Conservation (phyloP, 768 basidiomycete genomes). For the Tremella mesenterica region DNA sequence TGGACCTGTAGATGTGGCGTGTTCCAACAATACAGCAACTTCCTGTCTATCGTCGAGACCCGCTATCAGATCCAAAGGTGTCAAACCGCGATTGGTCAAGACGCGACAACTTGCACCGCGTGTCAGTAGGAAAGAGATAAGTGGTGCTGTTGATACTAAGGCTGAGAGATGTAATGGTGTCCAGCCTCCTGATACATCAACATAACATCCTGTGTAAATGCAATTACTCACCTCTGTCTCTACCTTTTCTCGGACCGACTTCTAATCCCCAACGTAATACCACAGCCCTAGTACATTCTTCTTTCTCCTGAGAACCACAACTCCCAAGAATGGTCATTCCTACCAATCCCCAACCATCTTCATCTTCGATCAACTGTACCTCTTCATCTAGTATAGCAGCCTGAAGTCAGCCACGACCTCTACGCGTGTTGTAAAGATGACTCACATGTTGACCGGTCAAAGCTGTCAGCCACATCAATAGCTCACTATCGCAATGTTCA, state of each 20-base stretch:
- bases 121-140: constrained; percentile 85
- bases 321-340: constrained; percentile 45
- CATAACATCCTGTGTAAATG: too few relatives aligned
- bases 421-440: neutral
- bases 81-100: constrained; percentile 66
- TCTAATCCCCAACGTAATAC: constrained; percentile 48
- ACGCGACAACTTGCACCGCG: constrained; percentile 79
- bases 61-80: constrained; percentile 79
- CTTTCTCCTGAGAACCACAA: constrained; percentile 81
- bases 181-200: constrained; percentile 66
- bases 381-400: constrained; percentile 23
- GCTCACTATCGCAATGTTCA: constrained; percentile 22
- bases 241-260: constrained; percentile 23
- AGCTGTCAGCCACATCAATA: constrained; percentile 29
- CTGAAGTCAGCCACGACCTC: constrained; percentile 6
- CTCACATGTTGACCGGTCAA: constrained; percentile 31
- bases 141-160: constrained; percentile 74
- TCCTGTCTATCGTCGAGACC: constrained; percentile 73
- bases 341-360: constrained; percentile 64
- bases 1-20: constrained; percentile 49
- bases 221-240: constrained; percentile 60
- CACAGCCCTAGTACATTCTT: constrained; percentile 76
- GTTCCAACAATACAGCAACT: constrained; percentile 74
- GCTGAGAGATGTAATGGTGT: constrained; percentile 88
- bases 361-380: constrained; percentile 54